A percentile compares a stretch with the other conserved stretches of the same genome.
These are phyloP conservation scores for Fusarium sp. DNA, from an alignment of 2,329 filamentous ascomycete genomes.

Conservation along the genomic window DNA sequence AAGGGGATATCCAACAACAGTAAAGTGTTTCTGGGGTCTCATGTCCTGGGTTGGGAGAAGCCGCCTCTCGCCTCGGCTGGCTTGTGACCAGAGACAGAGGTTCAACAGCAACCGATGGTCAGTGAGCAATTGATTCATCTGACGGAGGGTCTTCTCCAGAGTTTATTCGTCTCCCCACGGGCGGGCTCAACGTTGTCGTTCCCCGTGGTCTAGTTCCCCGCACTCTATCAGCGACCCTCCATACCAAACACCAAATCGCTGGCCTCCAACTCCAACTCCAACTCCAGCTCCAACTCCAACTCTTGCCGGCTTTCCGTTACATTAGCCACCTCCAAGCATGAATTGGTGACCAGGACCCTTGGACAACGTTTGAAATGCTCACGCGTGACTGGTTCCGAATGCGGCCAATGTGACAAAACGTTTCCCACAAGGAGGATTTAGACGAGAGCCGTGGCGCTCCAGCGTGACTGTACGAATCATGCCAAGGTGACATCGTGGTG, in stretches of 20 bases:
- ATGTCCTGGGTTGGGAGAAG: no score
- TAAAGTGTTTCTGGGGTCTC: conserved; percentile 22
- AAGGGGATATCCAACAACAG: conserved; percentile 27
- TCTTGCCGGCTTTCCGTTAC: background rate
- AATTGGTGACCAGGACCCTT: background rate
- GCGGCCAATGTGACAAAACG: conserved; percentile 18
- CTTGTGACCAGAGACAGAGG: background rate
- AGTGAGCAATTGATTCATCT: background rate
- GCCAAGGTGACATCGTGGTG: conserved; percentile 7
- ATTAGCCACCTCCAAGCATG: background rate
- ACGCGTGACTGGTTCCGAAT: conserved; percentile 5
- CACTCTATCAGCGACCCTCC: no score
- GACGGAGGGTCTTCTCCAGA: conserved; percentile 3
- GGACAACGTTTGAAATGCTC: background rate
- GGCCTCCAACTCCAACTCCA: background rate
- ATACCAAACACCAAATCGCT: no score
- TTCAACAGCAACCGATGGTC: conserved; percentile 5
- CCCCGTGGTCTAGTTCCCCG: conserved; percentile 7
- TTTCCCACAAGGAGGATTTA: background rate
- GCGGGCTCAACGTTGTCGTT: conserved; percentile 3
- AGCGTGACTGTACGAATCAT: conserved; percentile 12
- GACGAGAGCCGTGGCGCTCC: conserved; percentile 1
- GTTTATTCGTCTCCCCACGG: background rate
- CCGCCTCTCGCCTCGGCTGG: conserved; percentile 11
- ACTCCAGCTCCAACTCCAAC: background rate